phyloP scores from a whole-genome alignment of 768 basidiomycete species.

The Pluteus cervinus region DNA sequence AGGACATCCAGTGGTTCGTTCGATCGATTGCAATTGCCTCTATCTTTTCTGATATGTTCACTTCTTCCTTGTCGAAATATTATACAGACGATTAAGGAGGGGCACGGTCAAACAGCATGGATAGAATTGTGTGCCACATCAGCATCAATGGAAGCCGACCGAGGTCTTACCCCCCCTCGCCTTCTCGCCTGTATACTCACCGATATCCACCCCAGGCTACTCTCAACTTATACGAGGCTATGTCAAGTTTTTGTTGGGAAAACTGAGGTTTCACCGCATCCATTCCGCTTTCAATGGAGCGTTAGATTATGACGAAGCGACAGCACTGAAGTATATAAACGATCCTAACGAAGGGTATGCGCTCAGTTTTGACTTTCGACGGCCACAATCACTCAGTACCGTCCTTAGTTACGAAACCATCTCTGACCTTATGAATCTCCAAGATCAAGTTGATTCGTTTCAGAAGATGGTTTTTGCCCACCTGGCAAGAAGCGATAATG shows the following conservation, averaged over 20 bases:
- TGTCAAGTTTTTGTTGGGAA: conserved; percentile 91
- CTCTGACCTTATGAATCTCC: conserved; percentile 92
- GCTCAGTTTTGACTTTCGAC: conserved; percentile 3
- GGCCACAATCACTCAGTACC: conserved; percentile 10
- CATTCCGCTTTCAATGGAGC: conserved; percentile 97
- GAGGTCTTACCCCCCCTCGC: conserved; percentile 43
- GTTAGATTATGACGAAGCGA: conserved; percentile 98
- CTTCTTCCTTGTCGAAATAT: conserved; percentile 5
- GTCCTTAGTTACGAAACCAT: conserved; percentile 93
- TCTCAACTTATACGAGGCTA: conserved; percentile 91
- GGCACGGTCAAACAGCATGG: conserved; percentile 96
- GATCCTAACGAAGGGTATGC: conserved; percentile 98
- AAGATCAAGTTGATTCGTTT: conserved; percentile 99
- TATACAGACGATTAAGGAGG: conserved; percentile 87
- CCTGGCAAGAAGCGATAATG: conserved; percentile 88
- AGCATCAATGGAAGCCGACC: conserved; percentile 66
- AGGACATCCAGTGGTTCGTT: conserved; percentile 87
- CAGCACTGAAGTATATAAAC: conserved; percentile 94
- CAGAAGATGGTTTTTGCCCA: conserved; percentile 97
- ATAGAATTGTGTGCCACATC: conserved; percentile 95
- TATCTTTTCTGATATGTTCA: conserved; percentile 2
- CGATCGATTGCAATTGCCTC: no score
- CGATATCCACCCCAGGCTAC: conserved; percentile 57
- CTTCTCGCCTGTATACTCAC: neutral
- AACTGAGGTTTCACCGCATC: conserved; percentile 91